Evolutionary conservation across 768 basidiomycete species (phyloP), one percentile per base, ranked within the genome.

Genomic region (Lentinula edodes): DNA sequence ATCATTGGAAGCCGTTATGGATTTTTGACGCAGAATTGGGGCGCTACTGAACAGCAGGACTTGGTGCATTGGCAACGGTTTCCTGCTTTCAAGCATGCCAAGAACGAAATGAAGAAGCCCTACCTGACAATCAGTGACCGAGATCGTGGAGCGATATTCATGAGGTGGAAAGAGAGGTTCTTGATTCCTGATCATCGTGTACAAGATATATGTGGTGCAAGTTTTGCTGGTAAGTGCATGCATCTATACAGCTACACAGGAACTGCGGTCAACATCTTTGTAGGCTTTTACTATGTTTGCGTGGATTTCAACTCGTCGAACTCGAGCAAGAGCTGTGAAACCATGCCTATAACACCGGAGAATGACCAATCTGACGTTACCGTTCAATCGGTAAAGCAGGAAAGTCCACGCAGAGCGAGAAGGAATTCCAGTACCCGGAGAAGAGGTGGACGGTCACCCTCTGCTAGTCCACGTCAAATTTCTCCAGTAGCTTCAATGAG

Each of bases 121-220:
- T 82, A 87, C 63, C 68, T 92, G 72, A 92, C 90, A 45, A 87
- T 96, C 69, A 75, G 83, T 51, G 89, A 90, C 68, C 79, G 88
- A 45, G 87, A 90, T 67, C 83, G 89, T 53, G 88, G 89, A 1
- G 89, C 89, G 28, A 86, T 95, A 35, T 98, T 98, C 72, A 93
- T 98, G 89, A 81, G 96, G 63, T 95, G 94, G 90, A 98, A 98
- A 75, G 96, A 98, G 75, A 81, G 88, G 68, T 98, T 97, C 74
- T 78, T 98, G 58, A 91, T 98, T n/a, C 95, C 95, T 2, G 92
- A 95, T 72, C 92, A 95, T 75, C 85, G 88, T 62, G 91, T 96
- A 35, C 87, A 91, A 72, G 93, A 95, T 72, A 96, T 98, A 75
- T 93, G 86, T 68, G 95, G 95, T 48, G 95, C 95, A 20, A 93